A percentile compares a stretch with the other conserved stretches of the same genome.
Evolutionary conservation across 331 rosid species (phyloP).

Genomic region (Malus hybrid): DNA sequence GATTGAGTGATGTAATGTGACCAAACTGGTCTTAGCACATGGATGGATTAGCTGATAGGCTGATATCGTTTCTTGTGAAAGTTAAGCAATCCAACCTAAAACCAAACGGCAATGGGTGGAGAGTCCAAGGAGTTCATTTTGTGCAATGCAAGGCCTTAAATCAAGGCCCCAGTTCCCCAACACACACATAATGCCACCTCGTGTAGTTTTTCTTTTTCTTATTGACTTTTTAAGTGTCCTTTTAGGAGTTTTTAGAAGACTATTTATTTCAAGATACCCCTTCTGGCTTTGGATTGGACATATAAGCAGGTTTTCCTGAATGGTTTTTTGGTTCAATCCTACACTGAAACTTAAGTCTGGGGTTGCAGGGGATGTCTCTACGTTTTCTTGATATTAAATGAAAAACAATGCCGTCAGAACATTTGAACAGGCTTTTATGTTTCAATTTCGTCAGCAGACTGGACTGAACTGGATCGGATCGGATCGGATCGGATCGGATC

Average conservation of each 20-base stretch:
- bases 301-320: background rate
- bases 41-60: background rate
- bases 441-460: background rate
- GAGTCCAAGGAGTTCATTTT: background rate
- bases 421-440: background rate
- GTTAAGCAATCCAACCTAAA: background rate
- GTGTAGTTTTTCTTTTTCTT: too few species aligned
- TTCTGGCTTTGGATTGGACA: background rate
- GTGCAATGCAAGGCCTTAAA: background rate
- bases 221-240: background rate
- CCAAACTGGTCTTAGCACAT: background rate
- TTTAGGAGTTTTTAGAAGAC: background rate
- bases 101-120: background rate
- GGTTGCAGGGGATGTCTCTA: background rate
- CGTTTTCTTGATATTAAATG: background rate
- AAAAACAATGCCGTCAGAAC: background rate
- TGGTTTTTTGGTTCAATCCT: background rate
- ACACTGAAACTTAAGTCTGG: background rate
- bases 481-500: too few species aligned
- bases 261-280: background rate
- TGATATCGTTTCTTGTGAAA: background rate
- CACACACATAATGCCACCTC: background rate
- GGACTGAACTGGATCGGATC: too few species aligned
- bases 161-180: background rate
- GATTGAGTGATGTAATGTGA: background rate